Base-by-base conservation (phyloP, 2,329 filamentous ascomycete species). In the Didymella keratinophila region DNA sequence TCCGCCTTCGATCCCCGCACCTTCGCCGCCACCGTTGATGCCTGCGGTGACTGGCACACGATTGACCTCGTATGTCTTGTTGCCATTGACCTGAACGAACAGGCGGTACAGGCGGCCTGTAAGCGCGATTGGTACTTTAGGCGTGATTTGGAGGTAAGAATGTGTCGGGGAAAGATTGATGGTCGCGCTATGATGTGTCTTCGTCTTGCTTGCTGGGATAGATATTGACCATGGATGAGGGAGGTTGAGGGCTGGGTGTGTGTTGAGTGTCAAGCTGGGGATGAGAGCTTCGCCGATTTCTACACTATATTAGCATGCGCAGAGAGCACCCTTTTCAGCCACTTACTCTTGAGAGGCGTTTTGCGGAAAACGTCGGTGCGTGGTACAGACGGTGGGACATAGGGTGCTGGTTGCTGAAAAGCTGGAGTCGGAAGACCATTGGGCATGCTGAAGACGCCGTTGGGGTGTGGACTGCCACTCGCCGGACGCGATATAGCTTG, bases 21-120 rank as follows among this genome's bases (percentile, higher is more conserved):
- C 63, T 4, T 64, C 64, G 16, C 52, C 62, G 16, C 60, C 43
- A 21, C 71, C 73, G 36, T 76, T 75, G 58, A 76, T 74, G 9
- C 72, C 71, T 27, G 70, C 69, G 0, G 70, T 73, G n/a, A 71
- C 75, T 54, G 79, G 77, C 50, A 87, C 86, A 21, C 86, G 83
- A 3, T 84, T 82, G 23, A 84, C 81, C 61, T 85, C 83, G n/a
- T 89, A 81, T 8, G 89, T 83, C 49, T 81, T 78, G 37, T 86
- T 83, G 39, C 83, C 86, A 69, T 93, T 91, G 46, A 90, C 83
- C 1, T 87, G 83, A 32, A 93, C 89, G 72, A 92, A 93, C 34
- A 95, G 79, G 71, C 89, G 92, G 78, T 91, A 92, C 49, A 91
- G 87, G 30, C 91, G 87, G 51, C 86, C 83, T 58, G 88, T 85